Percentiles rank a stretch among this genome's conserved stretches.
These are phyloP conservation scores for Tranzscheliella williamsii DNA, from an alignment of 1,284 basidiomycete genomes.

Conservation along the genomic window DNA sequence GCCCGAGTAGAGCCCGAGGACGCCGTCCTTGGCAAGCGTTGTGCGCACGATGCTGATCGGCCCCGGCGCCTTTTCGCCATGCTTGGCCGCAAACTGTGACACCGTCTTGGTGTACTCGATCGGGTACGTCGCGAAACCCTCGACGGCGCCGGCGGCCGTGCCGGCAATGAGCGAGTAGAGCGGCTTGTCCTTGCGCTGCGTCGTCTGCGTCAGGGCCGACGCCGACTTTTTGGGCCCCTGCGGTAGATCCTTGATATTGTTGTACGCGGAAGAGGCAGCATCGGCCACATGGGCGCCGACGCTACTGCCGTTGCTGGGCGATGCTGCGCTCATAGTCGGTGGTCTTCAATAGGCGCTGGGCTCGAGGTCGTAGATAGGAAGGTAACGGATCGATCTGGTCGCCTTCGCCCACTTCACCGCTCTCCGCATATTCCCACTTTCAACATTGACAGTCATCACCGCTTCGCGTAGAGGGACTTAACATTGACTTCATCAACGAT, in stretches of 20 bases:
- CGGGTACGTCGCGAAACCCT: conserved; percentile 78
- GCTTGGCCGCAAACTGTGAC: conserved; percentile 63
- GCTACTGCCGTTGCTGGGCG: conserved; percentile 4
- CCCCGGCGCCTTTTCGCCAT: conserved; percentile 56
- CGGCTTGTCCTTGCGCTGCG: conserved; percentile 47
- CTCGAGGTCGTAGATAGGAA: no score
- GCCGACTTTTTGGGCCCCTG: conserved; percentile 24
- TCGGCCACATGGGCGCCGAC: conserved; percentile 10
- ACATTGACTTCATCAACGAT: no score
- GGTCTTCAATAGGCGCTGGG: no score
- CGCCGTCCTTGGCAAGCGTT: conserved; percentile 59
- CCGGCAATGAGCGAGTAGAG: conserved; percentile 68
- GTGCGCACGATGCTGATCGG: conserved; percentile 58
- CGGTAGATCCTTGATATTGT: conserved; percentile 24
- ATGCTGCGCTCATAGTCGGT: no score
- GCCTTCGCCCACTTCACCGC: no score
- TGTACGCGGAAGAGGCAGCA: conserved; percentile 22
- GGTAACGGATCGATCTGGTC: no score
- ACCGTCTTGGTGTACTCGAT: conserved; percentile 84
- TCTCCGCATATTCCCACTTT: no score
- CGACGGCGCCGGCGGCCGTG: conserved; percentile 88
- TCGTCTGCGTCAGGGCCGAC: conserved; percentile 23
- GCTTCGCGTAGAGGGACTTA: no score
- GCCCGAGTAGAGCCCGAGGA: conserved; percentile 60
- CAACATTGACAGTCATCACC: no score